Conservation (phyloP, 2,329 filamentous ascomycete genomes). For the Talaromyces marneffei region DNA sequence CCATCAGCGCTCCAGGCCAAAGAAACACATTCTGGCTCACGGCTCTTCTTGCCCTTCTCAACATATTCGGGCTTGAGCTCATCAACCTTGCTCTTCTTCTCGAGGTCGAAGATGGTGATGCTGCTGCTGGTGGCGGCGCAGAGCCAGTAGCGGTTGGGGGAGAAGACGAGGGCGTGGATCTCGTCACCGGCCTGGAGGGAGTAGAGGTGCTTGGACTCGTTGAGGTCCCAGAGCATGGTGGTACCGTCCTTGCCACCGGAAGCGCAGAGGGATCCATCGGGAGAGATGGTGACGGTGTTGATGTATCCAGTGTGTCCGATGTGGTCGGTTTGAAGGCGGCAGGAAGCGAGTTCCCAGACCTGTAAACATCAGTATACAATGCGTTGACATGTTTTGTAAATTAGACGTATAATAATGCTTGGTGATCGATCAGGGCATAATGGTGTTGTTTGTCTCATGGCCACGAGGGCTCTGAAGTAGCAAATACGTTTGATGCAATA, state of each 20-base stretch:
- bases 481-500: constrained; percentile 96
- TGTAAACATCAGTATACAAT: constrained; percentile 34
- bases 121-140: constrained; percentile 94
- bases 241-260: constrained; percentile 99
- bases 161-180: constrained; percentile 99
- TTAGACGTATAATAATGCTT: neutral
- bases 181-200: constrained; percentile 98
- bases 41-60: constrained; percentile 95
- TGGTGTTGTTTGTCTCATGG: constrained; percentile 98
- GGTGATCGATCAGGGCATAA: constrained; percentile 40
- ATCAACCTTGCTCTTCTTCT: constrained; percentile 99
- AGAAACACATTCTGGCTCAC: constrained; percentile 95
- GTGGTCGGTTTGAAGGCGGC: constrained; percentile 99
- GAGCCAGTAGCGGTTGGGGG: constrained; percentile 99
- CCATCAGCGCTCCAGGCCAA: constrained; percentile 97
- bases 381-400: constrained; percentile 13
- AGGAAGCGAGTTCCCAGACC: constrained; percentile 99
- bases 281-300: constrained; percentile 99
- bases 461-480: constrained; percentile 98
- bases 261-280: constrained; percentile 96
- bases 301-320: constrained; percentile 98
- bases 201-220: constrained; percentile 99
- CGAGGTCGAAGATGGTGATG: constrained; percentile 99
- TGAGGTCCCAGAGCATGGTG: constrained; percentile 99
- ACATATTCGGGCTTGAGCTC: constrained; percentile 99